phyloP scores from a whole-genome alignment of 1,284 basidiomycete species.

The Trichosporon coremiiforme region DNA sequence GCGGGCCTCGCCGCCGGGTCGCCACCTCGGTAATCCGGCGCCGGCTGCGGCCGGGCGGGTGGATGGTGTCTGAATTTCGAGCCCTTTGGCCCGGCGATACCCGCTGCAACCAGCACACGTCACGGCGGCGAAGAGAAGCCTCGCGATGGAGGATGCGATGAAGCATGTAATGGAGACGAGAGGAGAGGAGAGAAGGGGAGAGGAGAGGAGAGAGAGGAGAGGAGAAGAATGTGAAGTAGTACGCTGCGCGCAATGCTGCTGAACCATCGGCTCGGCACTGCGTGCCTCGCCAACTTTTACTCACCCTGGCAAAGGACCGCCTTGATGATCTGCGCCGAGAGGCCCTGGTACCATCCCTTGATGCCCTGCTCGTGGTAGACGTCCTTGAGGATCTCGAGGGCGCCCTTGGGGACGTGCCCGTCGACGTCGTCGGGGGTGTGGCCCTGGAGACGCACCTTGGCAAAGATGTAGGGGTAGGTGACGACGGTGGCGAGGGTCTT shows the following conservation, averaged over 20 bases:
- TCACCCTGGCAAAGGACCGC: conserved; percentile 63
- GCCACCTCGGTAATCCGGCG: neutral
- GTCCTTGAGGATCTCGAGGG: conserved; percentile 63
- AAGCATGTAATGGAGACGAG: too few species aligned
- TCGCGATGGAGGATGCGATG: neutral
- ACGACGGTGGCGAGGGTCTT: conserved; percentile 96
- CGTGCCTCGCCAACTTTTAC: conserved; percentile 20
- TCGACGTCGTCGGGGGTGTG: conserved; percentile 44
- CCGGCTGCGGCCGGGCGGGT: neutral
- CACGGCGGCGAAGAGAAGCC: too few species aligned
- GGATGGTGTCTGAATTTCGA: neutral
- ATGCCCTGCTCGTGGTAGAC: conserved; percentile 77
- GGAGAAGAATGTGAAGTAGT: neutral
- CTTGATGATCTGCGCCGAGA: conserved; percentile 64
- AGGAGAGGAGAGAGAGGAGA: neutral
- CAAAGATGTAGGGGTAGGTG: conserved; percentile 60
- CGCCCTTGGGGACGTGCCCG: conserved; percentile 49
- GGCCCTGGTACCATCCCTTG: conserved; percentile 93
- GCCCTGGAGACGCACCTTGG: conserved; percentile 96
- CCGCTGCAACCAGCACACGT: too few species aligned
- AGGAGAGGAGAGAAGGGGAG: too few species aligned
- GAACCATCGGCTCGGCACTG: neutral
- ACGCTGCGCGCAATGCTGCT: neutral
- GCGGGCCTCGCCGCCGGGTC: neutral
- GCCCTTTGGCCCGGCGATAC: neutral